These are phyloP conservation scores for Fusarium sororula DNA, from an alignment of 2,329 filamentous ascomycete genomes.

Conservation along the genomic window DNA sequence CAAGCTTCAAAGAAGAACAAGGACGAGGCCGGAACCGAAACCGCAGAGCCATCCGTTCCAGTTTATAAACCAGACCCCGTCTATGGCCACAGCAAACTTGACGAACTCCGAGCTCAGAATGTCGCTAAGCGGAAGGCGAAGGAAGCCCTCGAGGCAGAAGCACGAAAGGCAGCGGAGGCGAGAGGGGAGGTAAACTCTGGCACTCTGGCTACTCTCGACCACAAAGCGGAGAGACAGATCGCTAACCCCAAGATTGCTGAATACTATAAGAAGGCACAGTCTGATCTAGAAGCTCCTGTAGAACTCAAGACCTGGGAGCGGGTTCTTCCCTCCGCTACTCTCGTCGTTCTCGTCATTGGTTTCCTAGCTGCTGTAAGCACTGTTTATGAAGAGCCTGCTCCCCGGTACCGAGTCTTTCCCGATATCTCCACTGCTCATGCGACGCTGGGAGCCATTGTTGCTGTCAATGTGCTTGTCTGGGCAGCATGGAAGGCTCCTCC, in stretches of 20 bases:
- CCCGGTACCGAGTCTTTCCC: constrained; percentile 63
- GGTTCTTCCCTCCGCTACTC: constrained; percentile 62
- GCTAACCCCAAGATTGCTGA: constrained; percentile 51
- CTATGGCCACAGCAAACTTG: constrained; percentile 67
- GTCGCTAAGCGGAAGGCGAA: constrained; percentile 59
- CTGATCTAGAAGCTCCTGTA: constrained; percentile 61
- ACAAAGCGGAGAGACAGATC: constrained; percentile 50
- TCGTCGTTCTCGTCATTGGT: constrained; percentile 57
- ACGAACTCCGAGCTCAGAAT: constrained; percentile 65
- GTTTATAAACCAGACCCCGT: constrained; percentile 55
- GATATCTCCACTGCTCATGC: constrained; percentile 69
- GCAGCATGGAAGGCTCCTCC: constrained; percentile 70
- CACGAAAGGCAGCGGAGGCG: constrained; percentile 53
- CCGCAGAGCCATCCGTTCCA: constrained; percentile 11
- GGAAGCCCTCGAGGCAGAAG: constrained; percentile 55
- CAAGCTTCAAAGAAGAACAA: constrained; percentile 35
- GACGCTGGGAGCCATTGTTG: constrained; percentile 70
- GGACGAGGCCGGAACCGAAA: constrained; percentile 18
- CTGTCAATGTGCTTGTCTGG: constrained; percentile 66
- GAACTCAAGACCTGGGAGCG: constrained; percentile 61
- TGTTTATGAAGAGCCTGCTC: constrained; percentile 64
- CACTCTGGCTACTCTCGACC: constrained; percentile 53
- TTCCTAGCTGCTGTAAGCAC: constrained; percentile 55
- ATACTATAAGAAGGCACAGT: constrained; percentile 58
- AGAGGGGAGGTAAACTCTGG: constrained; percentile 50